Evolutionary conservation across 2,329 filamentous ascomycete species (phyloP), one percentile per base, ranked within the genome.

Genomic region (Colletotrichum zoysiae): DNA sequence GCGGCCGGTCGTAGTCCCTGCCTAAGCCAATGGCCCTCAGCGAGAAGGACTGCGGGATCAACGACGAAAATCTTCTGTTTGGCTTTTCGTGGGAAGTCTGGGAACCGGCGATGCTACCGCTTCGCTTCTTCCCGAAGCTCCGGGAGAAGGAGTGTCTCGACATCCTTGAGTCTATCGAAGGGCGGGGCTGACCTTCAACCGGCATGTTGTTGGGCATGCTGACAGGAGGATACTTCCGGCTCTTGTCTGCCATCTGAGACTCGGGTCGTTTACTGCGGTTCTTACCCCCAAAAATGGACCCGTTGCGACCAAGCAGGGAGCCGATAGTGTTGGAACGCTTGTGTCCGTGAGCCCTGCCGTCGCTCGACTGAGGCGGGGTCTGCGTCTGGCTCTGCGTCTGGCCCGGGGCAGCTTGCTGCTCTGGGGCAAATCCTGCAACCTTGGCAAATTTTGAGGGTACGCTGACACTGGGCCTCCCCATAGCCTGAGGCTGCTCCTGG

Each of bases 181-280:
- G 85, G 59, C 92, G 86, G 16, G 86, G 81, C 63, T 88, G 85
- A 50, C 90, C 89, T 44, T 85, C 86, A 59, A 87, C 87, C 7
- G 89, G 84, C 81, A 92, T 89, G 2, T 90, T 86, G 74, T 92
- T 92, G 73, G 92, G 89, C 94, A 98, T 97, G 84, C 95, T 97
- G 59, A 95, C 93, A 5, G 95, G 95, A 67, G 95, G 95, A 78
- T 98, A 97, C 74, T 89, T 91, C 79, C 90, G 91, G 65, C 88
- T 84, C 77, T 79, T 81, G 53, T 78, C 78, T 53, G 73, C 75
- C 30, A 73, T 67, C 65, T 76, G 79, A 66, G 79, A 77, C 68
- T 86, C 88, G 11, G 83, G 77, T 71, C 86, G 84, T 80, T 87
- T 88, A 46, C 33, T 70, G 78, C 86, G 86, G 75, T 80, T 80